Percentiles rank a stretch among this genome's conserved stretches.
Conservation (phyloP, 164 flowering plant species). For the Tetracentron sinense region DNA sequence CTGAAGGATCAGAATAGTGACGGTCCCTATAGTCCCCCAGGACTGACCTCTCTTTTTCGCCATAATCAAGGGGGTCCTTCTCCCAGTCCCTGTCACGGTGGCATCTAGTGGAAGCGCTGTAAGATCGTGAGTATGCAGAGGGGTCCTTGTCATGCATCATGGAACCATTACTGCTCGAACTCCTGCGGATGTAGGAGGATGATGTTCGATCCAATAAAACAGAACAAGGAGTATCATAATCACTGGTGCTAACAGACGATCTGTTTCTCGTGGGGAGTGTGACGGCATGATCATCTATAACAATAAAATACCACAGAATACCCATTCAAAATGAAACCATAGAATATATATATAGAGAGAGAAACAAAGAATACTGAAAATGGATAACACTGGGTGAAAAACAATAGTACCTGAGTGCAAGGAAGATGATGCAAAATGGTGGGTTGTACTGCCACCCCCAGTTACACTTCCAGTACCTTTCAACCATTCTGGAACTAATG, state of each 20-base stretch:
- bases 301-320: neutral
- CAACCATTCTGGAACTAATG: too few relatives aligned
- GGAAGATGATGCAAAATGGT: conserved; percentile 39
- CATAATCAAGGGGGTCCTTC: conserved; percentile 21
- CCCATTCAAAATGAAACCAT: neutral
- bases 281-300: conserved; percentile 31
- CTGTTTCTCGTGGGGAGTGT: conserved; percentile 30
- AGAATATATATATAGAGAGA: neutral
- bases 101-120: conserved; percentile 54
- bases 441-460: conserved; percentile 44
- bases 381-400: neutral
- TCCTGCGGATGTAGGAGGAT: conserved; percentile 40
- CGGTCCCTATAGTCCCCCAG: conserved; percentile 25
- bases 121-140: conserved; percentile 24
- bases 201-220: conserved; percentile 38
- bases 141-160: conserved; percentile 25
- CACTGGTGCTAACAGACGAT: conserved; percentile 30
- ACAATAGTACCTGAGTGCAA: conserved; percentile 37
- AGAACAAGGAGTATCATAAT: conserved; percentile 33
- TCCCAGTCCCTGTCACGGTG: conserved; percentile 51
- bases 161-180: too few relatives aligned
- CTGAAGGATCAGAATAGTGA: conserved; percentile 22
- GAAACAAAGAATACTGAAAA: neutral
- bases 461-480: conserved; percentile 46
- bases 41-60: too few relatives aligned